Percentiles rank a stretch among this genome's conserved stretches.
Evolutionary conservation across 2,329 filamentous ascomycete genomes (phyloP).

Genomic region (Cercospora berteroae): DNA sequence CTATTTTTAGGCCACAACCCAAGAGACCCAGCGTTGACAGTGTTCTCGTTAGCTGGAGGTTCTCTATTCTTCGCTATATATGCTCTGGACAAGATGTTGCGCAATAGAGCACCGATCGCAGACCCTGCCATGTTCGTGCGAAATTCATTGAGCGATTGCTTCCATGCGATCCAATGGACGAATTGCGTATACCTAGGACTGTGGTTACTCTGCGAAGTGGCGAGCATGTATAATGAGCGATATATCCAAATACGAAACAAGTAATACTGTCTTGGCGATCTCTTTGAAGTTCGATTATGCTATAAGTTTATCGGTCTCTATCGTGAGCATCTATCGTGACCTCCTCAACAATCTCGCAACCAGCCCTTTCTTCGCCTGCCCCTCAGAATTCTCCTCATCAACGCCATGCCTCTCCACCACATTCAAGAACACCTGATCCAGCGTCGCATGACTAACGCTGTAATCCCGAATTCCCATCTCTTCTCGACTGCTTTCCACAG

Average conservation of each 20-base stretch:
- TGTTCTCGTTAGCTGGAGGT: not conserved
- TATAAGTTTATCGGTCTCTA: not conserved
- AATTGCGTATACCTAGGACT: not conserved
- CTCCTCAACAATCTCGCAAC: not conserved
- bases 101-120: not conserved
- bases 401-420: slow-evolving; percentile 60
- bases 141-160: not conserved
- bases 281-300: not conserved
- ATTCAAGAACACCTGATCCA: slow-evolving; percentile 83
- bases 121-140: not conserved
- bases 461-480: slow-evolving; percentile 73
- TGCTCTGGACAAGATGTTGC: not conserved
- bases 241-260: not conserved
- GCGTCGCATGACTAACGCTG: slow-evolving; percentile 75
- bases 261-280: not conserved
- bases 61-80: not conserved
- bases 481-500: slow-evolving; percentile 68
- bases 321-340: not conserved
- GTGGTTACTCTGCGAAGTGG: not conserved
- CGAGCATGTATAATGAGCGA: not conserved
- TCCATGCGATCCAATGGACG: not conserved
- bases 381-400: slow-evolving; percentile 21
- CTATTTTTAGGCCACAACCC: not conserved
- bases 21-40: not conserved
- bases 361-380: not conserved